These are phyloP conservation scores for Coleophoma eucalyptorum DNA, from an alignment of 2,329 filamentous ascomycete genomes.

Conservation along the genomic window DNA sequence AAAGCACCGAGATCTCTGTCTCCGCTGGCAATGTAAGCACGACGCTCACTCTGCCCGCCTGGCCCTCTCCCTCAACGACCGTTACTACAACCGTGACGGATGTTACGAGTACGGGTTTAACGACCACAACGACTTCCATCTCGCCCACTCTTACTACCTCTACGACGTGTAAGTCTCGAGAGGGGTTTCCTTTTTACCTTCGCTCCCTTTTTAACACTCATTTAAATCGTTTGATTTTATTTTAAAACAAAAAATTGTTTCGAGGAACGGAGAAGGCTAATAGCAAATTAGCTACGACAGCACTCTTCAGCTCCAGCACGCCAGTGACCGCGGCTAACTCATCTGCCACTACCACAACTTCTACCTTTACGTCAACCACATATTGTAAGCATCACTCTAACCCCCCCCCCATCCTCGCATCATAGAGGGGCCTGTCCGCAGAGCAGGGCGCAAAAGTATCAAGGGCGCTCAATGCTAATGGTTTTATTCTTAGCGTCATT, in stretches of 20 bases:
- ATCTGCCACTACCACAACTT: not conserved
- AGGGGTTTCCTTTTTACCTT: not conserved
- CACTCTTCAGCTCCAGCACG: not conserved
- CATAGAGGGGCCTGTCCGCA: no score
- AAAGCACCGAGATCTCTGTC: conserved; percentile 14
- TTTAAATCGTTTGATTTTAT: not conserved
- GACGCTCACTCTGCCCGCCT: conserved; percentile 15
- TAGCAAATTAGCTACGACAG: not conserved
- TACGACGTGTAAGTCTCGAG: not conserved
- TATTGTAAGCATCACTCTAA: no score
- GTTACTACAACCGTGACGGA: not conserved
- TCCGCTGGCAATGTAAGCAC: conserved; percentile 14
- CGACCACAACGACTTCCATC: not conserved
- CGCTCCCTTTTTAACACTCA: not conserved
- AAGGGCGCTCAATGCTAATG: not conserved
- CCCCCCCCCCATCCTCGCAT: no score
- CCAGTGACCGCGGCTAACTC: not conserved
- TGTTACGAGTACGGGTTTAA: not conserved
- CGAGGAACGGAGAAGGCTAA: no score
- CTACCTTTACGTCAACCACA: not conserved
- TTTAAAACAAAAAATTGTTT: no score
- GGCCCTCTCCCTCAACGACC: conserved; percentile 3
- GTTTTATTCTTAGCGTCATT: not conserved
- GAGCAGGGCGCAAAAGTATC: no score
- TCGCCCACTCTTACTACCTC: not conserved